Evolutionary conservation across 164 flowering plant species (phyloP).

Genomic region (Macadamia tetraphylla): DNA sequence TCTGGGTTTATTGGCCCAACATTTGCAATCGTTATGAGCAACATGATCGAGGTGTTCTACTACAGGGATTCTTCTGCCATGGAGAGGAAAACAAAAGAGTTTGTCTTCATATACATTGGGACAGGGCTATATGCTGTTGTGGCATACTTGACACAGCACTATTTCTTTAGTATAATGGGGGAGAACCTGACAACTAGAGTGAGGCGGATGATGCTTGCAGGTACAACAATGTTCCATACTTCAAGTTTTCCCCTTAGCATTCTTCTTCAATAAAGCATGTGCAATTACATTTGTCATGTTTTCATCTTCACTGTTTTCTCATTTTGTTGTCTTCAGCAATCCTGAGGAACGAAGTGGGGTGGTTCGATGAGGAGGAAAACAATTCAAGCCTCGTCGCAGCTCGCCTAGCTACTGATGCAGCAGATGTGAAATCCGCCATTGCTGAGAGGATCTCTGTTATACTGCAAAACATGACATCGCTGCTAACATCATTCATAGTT

Average conservation of each 20-base stretch:
- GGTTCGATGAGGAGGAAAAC: slow-evolving; percentile 97
- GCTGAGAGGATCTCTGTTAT: slow-evolving; percentile 96
- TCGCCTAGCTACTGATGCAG: slow-evolving; percentile 86
- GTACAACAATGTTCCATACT: slow-evolving; percentile 22
- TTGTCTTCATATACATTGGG: slow-evolving; percentile 86
- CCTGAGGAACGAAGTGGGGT: slow-evolving; percentile 92
- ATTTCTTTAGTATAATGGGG: slow-evolving; percentile 95
- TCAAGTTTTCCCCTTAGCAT: too few species aligned
- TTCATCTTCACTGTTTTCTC: too few species aligned
- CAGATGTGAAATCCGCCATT: slow-evolving; percentile 92
- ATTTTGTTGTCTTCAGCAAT: slow-evolving; percentile 45
- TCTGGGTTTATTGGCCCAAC: slow-evolving; percentile 95
- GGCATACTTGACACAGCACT: slow-evolving; percentile 88
- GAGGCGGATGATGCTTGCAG: slow-evolving; percentile 97
- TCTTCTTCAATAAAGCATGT: too few species aligned
- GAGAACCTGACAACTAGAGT: slow-evolving; percentile 96
- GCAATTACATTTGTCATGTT: too few species aligned
- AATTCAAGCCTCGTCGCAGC: slow-evolving; percentile 93
- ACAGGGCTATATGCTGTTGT: slow-evolving; percentile 91
- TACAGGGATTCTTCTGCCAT: slow-evolving; percentile 60
- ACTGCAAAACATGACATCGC: slow-evolving; percentile 95
- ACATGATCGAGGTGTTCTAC: slow-evolving; percentile 98
- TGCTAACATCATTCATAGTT: slow-evolving; percentile 89
- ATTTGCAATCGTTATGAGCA: slow-evolving; percentile 96
- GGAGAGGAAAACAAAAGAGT: slow-evolving; percentile 87